Evolutionary conservation across 73 alveolate genomes (phyloP), one percentile per base, ranked within the genome.

Genomic region (Paramecium tetraurelia): DNA sequence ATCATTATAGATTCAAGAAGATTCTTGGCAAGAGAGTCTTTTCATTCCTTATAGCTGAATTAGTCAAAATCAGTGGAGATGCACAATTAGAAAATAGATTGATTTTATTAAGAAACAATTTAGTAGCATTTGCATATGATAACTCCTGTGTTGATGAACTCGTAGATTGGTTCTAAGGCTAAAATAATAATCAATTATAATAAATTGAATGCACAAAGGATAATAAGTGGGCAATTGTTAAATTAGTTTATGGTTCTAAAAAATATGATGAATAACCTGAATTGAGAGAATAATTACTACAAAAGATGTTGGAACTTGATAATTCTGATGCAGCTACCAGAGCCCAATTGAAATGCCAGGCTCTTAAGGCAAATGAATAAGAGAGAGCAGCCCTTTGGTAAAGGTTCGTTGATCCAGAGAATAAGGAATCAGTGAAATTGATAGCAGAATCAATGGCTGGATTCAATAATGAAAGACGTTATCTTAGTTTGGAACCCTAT

Each of bases 381-480:
- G 77, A 89, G 44, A 89, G 94, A 71, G 84, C 71, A 24, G 43
- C 71, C 10, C 53, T 89, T 6, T 89, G 94, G 94, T 36, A 89
- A 21, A 70, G 11, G 12, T 89, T 29, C 29, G 24, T 68, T 46
- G 70, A 77, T 71, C 69, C 83, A 0, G 46, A 89, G 9, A 89
- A 89, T 89, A 89, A 77, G n/a, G 89, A 70, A 31, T 89, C 94
- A 4, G 85, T 59, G 1, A 89, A 83, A 53, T 40, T 59, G 7
- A 40, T 44, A 18, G 94, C 86, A 44, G 86, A 89, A 31, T 89
- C 89, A 21, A 70, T 77, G 94, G 35, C 40, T 89, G 94, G 94
- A 22, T 89, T 89, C 90, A 89, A 89, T 41, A 89, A 59, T 44
- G 38, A 77, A n/a, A 50, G 57, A 63, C 76, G 87, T 24, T 83